Evolutionary conservation across 345 rosid genomes (phyloP).

Genomic region (Eucalyptus erythrocorys): DNA sequence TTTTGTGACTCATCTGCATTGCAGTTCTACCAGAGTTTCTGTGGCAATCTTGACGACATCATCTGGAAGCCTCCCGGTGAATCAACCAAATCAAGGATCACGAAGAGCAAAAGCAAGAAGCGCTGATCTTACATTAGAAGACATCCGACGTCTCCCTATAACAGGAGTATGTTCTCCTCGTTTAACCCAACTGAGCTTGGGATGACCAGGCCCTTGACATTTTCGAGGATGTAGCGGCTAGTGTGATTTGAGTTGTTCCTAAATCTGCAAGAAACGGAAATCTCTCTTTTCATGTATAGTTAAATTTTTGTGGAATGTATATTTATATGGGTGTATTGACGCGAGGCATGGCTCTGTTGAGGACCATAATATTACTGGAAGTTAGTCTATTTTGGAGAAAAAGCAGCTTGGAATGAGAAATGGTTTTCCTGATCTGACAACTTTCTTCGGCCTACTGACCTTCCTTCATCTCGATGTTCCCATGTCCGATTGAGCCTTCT

Average conservation of each 20-base stretch:
- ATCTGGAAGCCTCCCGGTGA: constrained; percentile 83
- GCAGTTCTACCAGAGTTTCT: constrained; percentile 91
- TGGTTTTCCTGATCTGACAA: not conserved
- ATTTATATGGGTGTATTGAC: not conserved
- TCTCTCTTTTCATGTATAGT: not conserved
- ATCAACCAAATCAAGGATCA: constrained; percentile 39
- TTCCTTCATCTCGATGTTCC: not conserved
- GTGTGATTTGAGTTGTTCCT: not conserved
- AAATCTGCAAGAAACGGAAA: not conserved
- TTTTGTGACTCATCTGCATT: not conserved
- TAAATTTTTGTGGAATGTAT: not conserved
- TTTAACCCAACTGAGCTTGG: not conserved
- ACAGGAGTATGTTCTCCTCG: not conserved
- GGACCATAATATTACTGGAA: not conserved
- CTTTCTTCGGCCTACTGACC: not conserved
- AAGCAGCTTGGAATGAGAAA: not conserved
- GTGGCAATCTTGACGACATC: constrained; percentile 77
- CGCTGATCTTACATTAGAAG: constrained; percentile 15
- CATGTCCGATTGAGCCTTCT: not conserved
- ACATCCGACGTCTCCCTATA: not conserved
- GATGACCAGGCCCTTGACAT: not conserved
- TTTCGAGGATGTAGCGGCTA: not conserved
- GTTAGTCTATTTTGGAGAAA: not conserved
- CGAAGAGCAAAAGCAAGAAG: constrained; percentile 53
- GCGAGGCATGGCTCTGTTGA: not conserved